Evolutionary conservation across 805 yeast genomes (phyloP).

Genomic region (Lachancea sp.): DNA sequence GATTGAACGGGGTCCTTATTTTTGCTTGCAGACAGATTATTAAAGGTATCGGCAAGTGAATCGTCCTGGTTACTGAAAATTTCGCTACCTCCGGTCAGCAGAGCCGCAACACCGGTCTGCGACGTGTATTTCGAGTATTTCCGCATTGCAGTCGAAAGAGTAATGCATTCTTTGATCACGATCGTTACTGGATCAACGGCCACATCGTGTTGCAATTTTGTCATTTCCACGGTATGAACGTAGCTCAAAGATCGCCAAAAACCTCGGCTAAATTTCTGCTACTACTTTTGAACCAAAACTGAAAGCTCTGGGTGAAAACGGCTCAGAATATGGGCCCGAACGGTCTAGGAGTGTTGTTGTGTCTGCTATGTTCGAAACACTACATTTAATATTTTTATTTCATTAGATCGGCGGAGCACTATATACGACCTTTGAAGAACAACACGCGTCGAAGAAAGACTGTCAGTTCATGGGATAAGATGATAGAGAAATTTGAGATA

Average conservation of each 20-base stretch:
- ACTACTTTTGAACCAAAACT: no score
- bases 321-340: not conserved
- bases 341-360: no score
- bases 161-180: slow-evolving; percentile 81
- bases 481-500: no score
- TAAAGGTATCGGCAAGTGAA: slow-evolving; percentile 33
- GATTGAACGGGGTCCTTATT: slow-evolving; percentile 59
- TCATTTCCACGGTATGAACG: not conserved
- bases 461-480: no score
- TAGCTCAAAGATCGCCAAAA: not conserved
- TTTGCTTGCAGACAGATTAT: slow-evolving; percentile 26
- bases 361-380: no score
- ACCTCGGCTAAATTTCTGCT: no score
- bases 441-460: no score
- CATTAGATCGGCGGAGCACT: no score
- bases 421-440: no score
- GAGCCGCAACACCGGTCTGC: slow-evolving; percentile 74
- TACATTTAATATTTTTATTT: no score
- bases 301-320: not conserved
- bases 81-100: slow-evolving; percentile 58
- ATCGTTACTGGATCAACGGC: slow-evolving; percentile 75
- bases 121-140: slow-evolving; percentile 67
- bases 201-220: slow-evolving; percentile 6
- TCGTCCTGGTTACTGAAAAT: slow-evolving; percentile 44
- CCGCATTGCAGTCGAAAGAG: slow-evolving; percentile 83